Conservation (phyloP, 306 rosid species). For the Medicago ruthenica region DNA sequence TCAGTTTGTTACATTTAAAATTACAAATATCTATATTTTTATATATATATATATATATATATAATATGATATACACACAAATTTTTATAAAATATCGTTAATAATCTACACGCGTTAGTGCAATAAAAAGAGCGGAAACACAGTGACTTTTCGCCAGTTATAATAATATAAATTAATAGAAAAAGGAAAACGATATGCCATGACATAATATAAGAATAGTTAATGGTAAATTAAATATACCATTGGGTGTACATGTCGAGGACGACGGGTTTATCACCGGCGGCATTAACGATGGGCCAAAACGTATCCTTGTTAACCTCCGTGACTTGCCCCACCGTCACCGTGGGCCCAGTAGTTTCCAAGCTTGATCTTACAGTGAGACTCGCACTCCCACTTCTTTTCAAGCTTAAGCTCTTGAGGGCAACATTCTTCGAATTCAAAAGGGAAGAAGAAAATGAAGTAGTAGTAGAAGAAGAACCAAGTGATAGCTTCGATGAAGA, state of each 20-base stretch:
- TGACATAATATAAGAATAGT: background rate
- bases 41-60: too few relatives aligned
- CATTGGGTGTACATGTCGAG: constrained; percentile 99
- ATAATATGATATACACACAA: too few relatives aligned
- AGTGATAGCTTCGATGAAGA: constrained; percentile 10
- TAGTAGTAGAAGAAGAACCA: constrained; percentile 12
- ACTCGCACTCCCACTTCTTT: constrained; percentile 31
- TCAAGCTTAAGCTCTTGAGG: constrained; percentile 13
- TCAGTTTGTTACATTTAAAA: too few relatives aligned
- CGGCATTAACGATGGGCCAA: constrained; percentile 96
- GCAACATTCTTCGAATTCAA: background rate
- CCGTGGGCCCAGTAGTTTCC: constrained; percentile 72
- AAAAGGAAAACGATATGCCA: too few relatives aligned
- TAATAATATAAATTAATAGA: too few relatives aligned
- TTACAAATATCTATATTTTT: too few relatives aligned
- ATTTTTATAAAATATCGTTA: too few relatives aligned
- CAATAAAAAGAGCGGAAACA: too few relatives aligned
- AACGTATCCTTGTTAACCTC: constrained; percentile 91
- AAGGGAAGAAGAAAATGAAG: constrained; percentile 9
- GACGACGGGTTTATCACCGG: constrained; percentile 88
- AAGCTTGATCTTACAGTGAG: constrained; percentile 64
- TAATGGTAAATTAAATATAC: constrained; percentile 42
- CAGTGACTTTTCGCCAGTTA: too few relatives aligned
- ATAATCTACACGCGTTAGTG: too few relatives aligned
- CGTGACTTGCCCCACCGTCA: constrained; percentile 77